Evolutionary conservation across 2,329 filamentous ascomycete species (phyloP), one percentile per base, ranked within the genome.

Genomic region (Nothopassalora personata): DNA sequence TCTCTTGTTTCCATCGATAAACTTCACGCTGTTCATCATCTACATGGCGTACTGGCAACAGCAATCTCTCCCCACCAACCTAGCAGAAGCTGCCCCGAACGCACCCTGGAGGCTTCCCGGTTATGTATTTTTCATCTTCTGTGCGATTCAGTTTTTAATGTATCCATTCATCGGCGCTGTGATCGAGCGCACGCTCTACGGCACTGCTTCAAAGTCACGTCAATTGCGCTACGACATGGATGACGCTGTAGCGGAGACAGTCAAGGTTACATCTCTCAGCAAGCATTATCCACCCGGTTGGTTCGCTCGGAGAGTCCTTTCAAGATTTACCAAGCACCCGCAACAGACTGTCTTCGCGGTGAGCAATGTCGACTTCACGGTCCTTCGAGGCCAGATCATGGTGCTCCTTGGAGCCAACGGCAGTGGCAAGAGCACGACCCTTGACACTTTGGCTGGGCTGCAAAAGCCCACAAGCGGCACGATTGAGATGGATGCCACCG

Each of bases 341-440:
- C 81, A 80, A n/a, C 82, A 86, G 39, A 85, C 85, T 0, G 90
- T 96, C 0, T 74, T 87, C n/a, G 92, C 92, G 3, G 91, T 97
- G 45, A 81, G 91, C 60, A 79, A 86, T 45, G 77, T 97, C 39
- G 87, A 81, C 54, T 78, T 97, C 51, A 81, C 83, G 18, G 89
- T 90, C 3, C 80, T 83, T 3, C 84, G 86, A 63, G 92, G 92
- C 0, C 87, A 96, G 67, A 96, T 97, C 54, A 82, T 95, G 70
- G 89, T 92, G 1, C 79, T 97, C 0, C 81, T 96, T 0, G 91
- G 91, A 43, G 90, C 91, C 8, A 96, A 96, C 70, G 91, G 91
- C 13, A 90, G 86, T 67, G 91, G 91, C 36, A 96, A 97, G 73
- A 91, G 87, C 56, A 96, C 91, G 0, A 95, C 91, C 0, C 80